A percentile compares a stretch with the other conserved stretches of the same genome.
phyloP scores from a whole-genome alignment of 352 stramenopile genomes.

The Thalassiosira ordinaria region DNA sequence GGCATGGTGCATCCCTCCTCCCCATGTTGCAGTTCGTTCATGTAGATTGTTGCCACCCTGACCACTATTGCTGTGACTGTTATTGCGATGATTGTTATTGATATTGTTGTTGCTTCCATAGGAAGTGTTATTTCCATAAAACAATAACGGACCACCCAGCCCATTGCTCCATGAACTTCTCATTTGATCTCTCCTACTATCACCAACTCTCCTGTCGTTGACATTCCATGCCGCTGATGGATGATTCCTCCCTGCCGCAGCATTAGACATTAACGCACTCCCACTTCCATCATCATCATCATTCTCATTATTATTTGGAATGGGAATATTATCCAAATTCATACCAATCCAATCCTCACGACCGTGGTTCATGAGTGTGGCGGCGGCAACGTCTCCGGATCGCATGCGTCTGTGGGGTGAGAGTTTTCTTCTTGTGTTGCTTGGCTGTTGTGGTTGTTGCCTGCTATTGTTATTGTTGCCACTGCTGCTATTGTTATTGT shows the following conservation, averaged over 20 bases:
- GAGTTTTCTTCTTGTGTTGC: conserved; percentile 8
- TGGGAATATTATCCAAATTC: conserved; percentile 59
- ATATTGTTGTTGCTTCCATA: not conserved
- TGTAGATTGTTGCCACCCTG: no score
- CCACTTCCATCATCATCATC: conserved; percentile 47
- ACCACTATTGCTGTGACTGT: no score
- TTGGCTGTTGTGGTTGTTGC: no score
- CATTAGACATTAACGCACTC: not conserved
- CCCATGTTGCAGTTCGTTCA: no score
- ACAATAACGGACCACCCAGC: not conserved
- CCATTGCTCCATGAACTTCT: no score
- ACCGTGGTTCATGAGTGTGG: conserved; percentile 52
- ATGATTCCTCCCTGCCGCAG: conserved; percentile 3
- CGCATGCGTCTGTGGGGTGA: conserved; percentile 42
- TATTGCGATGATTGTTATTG: no score
- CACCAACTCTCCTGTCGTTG: not conserved
- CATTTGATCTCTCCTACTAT: no score
- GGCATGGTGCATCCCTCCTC: no score
- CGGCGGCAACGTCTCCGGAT: conserved; percentile 61
- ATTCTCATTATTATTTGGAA: conserved; percentile 30
- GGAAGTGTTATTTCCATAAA: conserved; percentile 1
- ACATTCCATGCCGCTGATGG: not conserved
- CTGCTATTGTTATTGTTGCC: conserved; percentile 9
- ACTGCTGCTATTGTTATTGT: not conserved
- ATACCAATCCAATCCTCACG: conserved; percentile 72